These are phyloP conservation scores for Trichoderma atroviride DNA, from an alignment of 2,329 filamentous ascomycete genomes.

Conservation along the genomic window DNA sequence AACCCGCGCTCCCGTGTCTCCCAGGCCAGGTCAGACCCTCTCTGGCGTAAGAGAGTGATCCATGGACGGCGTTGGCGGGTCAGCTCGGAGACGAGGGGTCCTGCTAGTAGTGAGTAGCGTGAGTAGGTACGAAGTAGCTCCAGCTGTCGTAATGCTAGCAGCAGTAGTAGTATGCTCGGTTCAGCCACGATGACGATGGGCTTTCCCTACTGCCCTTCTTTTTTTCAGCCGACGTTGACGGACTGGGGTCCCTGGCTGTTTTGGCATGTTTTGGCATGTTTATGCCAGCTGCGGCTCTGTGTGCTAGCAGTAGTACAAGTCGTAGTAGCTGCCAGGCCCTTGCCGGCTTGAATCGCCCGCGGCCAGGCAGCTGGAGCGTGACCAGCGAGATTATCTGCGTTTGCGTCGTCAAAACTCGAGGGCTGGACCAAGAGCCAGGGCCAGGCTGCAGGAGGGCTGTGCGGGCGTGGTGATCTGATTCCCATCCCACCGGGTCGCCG, in stretches of 20 bases:
- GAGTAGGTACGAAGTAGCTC: not conserved
- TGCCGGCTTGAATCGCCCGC: not conserved
- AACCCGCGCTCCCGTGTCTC: slow-evolving; percentile 25
- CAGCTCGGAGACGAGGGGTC: slow-evolving; percentile 4
- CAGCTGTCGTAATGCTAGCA: not conserved
- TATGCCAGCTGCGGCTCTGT: slow-evolving; percentile 14
- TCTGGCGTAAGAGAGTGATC: slow-evolving; percentile 3
- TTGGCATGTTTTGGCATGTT: slow-evolving; percentile 11
- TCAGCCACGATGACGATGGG: slow-evolving; percentile 18
- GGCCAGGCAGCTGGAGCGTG: slow-evolving; percentile 6
- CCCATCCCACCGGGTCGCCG: slow-evolving; percentile 5
- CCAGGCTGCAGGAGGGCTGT: slow-evolving; percentile 4
- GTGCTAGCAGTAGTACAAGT: not conserved
- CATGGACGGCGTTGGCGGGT: slow-evolving; percentile 12
- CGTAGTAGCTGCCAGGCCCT: not conserved
- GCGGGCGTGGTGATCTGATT: slow-evolving; percentile 3
- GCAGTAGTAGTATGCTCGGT: not conserved
- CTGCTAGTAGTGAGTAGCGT: not conserved
- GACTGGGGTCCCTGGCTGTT: slow-evolving; percentile 9
- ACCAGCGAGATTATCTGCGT: not conserved
- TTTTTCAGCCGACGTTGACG: not conserved
- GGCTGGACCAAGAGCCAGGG: not conserved
- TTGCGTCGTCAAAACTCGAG: not conserved
- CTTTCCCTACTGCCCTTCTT: not conserved
- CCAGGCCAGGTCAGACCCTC: slow-evolving; percentile 20